Base-by-base conservation (phyloP, 257 asterid genomes). In the Galeopsis tetrahit region DNA sequence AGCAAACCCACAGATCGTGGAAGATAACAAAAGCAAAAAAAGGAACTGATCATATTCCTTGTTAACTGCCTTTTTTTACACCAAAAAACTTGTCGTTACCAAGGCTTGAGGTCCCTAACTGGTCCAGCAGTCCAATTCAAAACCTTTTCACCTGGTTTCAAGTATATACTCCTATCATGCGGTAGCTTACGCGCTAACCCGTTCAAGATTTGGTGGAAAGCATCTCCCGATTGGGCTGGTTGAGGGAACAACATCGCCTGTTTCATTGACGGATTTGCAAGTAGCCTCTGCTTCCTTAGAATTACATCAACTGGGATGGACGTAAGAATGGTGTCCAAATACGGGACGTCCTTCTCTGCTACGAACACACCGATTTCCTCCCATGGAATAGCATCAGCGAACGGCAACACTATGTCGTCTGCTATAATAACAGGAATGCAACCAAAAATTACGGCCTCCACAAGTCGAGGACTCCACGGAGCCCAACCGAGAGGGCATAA, bases 401-500 rank as follows among this genome's bases (percentile, higher is more conserved):
- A 91, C 9, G 97, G 96, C 10, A 91, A 66, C 35, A 89, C 93
- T 15, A 91, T 91, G 75, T 89, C 97, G 34, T 91, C 97, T 33
- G 96, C 96, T 70, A 91, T 91, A 69, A 91, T 91, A 15, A 91
- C 96, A 0, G 96, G 97, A 46, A 91, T 85, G 79, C 97, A 91
- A 1, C 97, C 97, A 74, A 91, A 89, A 4, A 91, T 83, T 10
- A 91, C 97, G 0, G 96, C 96, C 73, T 90, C 97, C 44, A 90
- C 97, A 13, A 90, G 81, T 55, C 97, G 78, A 3, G 96, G 97
- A 73, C 97, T 89, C 96, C 97, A 91, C 2, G 96, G 96, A 7
- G 97, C 95, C 96, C 97, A 91, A 5, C 97, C 97, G 3, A 91
- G 87, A 7, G 97, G 97, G 69, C 97, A 91, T 72, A 91, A 78